These are phyloP conservation scores for Stentor coeruleus DNA, from an alignment of 73 alveolate genomes.

Conservation along the genomic window DNA sequence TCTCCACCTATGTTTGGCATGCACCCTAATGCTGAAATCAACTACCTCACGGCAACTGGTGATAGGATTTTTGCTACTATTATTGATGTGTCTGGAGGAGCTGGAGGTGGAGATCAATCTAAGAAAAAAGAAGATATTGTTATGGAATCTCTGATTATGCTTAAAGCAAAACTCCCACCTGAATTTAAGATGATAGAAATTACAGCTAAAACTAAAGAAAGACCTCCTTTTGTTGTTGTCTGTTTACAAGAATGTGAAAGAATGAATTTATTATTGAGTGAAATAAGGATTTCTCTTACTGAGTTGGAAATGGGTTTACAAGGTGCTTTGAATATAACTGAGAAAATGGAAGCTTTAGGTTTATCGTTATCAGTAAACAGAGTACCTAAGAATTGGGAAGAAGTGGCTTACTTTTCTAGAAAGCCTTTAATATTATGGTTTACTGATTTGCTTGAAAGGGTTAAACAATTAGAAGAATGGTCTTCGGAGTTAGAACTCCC, in stretches of 20 bases:
- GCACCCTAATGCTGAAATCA: slow-evolving; percentile 99
- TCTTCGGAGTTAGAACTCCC: slow-evolving; percentile 88
- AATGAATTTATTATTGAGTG: slow-evolving; percentile 88
- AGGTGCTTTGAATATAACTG: slow-evolving; percentile 99
- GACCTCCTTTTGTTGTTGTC: slow-evolving; percentile 94
- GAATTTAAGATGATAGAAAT: slow-evolving; percentile 74
- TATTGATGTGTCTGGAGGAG: slow-evolving; percentile 93
- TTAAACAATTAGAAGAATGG: slow-evolving; percentile 91
- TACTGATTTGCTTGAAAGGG: slow-evolving; percentile 65
- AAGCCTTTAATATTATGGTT: slow-evolving; percentile 98
- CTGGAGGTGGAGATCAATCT: slow-evolving; percentile 72
- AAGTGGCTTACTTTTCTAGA: slow-evolving; percentile 96
- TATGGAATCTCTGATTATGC: slow-evolving; percentile 74
- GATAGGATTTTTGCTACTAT: slow-evolving; percentile 82
- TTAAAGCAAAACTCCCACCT: slow-evolving; percentile 76
- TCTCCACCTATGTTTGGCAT: slow-evolving; percentile 97
- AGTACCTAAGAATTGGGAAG: slow-evolving; percentile 97
- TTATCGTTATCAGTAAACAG: slow-evolving; percentile 79
- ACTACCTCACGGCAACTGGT: slow-evolving; percentile 90
- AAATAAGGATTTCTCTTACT: slow-evolving; percentile 85
- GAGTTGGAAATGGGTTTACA: slow-evolving; percentile 99
- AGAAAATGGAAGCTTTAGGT: slow-evolving; percentile 94
- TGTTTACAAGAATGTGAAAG: slow-evolving; percentile 98
- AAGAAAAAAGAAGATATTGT: slow-evolving; percentile 80
- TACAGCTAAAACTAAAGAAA: slow-evolving; percentile 64